Evolutionary conservation across 495 filamentous ascomycete species (phyloP), one percentile per base, ranked within the genome.

Genomic region (Letharia lupina): DNA sequence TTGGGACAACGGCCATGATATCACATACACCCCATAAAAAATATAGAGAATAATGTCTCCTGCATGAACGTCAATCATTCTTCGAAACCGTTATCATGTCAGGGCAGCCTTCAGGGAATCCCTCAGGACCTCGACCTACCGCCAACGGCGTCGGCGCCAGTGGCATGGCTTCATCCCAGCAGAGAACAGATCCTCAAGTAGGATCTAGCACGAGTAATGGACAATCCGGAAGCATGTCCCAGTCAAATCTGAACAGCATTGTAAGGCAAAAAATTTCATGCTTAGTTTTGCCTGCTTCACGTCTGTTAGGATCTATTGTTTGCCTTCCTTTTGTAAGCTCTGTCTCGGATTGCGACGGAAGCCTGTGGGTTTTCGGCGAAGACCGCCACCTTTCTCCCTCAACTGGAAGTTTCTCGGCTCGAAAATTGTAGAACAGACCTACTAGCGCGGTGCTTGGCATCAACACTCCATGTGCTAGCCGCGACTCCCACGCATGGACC

Each of bases 231-330:
- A 82, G 70, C 69, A 84, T 79, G 82, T 89, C 89, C 5, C 88
- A 90, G 52, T 92, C 95, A 69, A 96, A 96, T 72, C 75, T 98
- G 11, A 98, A 98, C 68, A 91, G 95, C 69, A 98, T 98, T 73
- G 93, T 96, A 83, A 81, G 90, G 81, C 28, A 40, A 61, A 68
- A 68, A 20, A 61, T 68, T 56, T 68, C 16, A 16, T 39, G 28
- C 52, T 61, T 69, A 13, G 15, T 68, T 56, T 61, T n/a, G 37
- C 20, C 37, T 35, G 23, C 65, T 44, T 37, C 68, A 40, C n/a
- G 58, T 65, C 62, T 23, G 59, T 58, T 37, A 39, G 20, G 28
- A 41, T 18, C 0, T 18, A 0, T 12, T 65, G 18, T n/a, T 16
- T 41, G 23, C 12, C 10, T 4, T 31, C 23, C 0, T 12, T 28